phyloP scores from a whole-genome alignment of 371 early-diverging fungal species.

The Mucor lusitanicus region DNA sequence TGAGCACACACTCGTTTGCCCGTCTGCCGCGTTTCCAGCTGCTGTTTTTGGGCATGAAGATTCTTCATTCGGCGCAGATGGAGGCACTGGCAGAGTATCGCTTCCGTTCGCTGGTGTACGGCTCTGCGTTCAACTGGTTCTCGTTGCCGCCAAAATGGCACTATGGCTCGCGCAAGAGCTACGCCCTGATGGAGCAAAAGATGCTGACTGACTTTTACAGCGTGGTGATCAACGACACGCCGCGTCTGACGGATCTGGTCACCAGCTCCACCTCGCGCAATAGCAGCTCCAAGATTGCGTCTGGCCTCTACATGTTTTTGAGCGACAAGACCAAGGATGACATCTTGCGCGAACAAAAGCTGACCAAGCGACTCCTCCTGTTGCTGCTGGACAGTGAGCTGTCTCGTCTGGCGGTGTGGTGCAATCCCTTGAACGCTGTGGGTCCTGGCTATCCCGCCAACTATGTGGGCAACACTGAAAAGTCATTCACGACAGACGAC shows the following conservation, averaged over 20 bases:
- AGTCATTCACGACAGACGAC: constrained; percentile 54
- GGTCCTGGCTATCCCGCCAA: constrained; percentile 47
- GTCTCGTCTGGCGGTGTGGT: constrained; percentile 80
- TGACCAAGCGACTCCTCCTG: constrained; percentile 57
- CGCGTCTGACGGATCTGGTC: constrained; percentile 51
- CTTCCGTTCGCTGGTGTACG: constrained; percentile 66
- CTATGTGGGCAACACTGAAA: constrained; percentile 45
- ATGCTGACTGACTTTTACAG: constrained; percentile 70
- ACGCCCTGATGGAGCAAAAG: constrained; percentile 66
- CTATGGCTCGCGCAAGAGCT: constrained; percentile 71
- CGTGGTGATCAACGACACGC: constrained; percentile 68
- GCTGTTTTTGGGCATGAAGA: constrained; percentile 72
- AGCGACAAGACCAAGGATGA: constrained; percentile 42
- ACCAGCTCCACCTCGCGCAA: constrained; percentile 45
- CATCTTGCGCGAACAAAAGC: constrained; percentile 23
- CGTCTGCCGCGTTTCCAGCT: constrained; percentile 82
- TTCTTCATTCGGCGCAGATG: constrained; percentile 71
- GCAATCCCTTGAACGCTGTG: constrained; percentile 63
- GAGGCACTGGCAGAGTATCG: constrained; percentile 67
- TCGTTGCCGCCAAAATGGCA: constrained; percentile 68
- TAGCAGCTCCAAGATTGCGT: constrained; percentile 35
- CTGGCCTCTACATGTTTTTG: constrained; percentile 48
- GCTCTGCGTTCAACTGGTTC: constrained; percentile 79
- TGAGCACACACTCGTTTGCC: constrained; percentile 75
- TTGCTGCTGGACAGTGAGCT: constrained; percentile 89